Base-by-base conservation (phyloP, 1,139 yeast genomes). In the Wickerhamomyces sp. region DNA sequence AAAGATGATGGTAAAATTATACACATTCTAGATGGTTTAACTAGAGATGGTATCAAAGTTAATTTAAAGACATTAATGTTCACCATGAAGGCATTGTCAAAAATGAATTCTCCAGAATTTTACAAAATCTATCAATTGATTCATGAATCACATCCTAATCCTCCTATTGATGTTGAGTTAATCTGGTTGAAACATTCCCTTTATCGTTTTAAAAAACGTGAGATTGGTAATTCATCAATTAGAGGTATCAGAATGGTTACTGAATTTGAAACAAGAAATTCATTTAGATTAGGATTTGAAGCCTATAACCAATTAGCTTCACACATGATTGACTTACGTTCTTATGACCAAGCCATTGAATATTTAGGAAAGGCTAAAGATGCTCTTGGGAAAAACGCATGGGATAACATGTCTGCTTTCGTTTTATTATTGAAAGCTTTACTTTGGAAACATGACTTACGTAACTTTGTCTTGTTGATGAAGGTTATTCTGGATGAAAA, bases 41-140 rank as follows among this genome's bases (percentile, higher is more conserved):
- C 55, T 1, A 45, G 61, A n/a, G 49, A 43, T 3, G 60, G 59
- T 10, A 47, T 43, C 6, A 47, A 51, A 27, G 60, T 59, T 18
- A 40, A 51, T 4, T 18, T 48, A 7, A 40, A 29, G 2, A 33
- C 52, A 15, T 34, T 56, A 5, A 30, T 36, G 4, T 7, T 6
- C 7, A 44, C 52, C 8, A 33, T 56, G 27, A 40, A 41, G 15
- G 41, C 46, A 0, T 34, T 55, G 27, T 33, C 49, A 11, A 27
- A 34, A 4, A 27, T 51, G 36, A 36, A 43, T 10, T 55, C 59
- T 1, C n/a, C 43, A 1, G n/a, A 52, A 10, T 46, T 48, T 27
- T 23, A 41, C 10, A 14, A 39, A 6, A 41, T 56, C 8, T 54
- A 54, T 34, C 27, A 38, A 3, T 27, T 54, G n/a, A 43, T 49